phyloP scores from a whole-genome alignment of 179 eudicot species.

The Beta macrorhiza region DNA sequence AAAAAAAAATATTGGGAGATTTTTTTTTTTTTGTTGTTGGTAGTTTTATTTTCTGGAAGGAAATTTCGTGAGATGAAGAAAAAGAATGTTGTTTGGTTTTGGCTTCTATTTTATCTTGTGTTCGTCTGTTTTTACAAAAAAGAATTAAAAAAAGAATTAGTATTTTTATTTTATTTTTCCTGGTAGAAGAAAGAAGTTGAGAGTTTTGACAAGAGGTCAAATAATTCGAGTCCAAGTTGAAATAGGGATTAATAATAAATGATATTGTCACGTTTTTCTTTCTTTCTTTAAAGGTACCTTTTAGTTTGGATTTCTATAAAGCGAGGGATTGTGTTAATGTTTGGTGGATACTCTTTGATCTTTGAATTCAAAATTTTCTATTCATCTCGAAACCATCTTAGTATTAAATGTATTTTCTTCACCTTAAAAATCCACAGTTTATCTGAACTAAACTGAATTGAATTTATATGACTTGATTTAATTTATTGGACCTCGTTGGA shows the following conservation, averaged over 20 bases:
- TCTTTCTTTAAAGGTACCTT: not conserved
- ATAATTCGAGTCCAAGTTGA: not conserved
- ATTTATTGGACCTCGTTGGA: too few relatives aligned
- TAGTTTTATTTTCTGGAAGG: not conserved
- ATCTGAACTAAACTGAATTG: too few relatives aligned
- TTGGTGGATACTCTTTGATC: too few relatives aligned
- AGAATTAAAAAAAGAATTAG: too few relatives aligned
- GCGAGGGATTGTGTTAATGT: not conserved
- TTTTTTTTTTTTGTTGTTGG: not conserved
- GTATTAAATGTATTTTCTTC: too few relatives aligned
- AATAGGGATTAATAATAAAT: not conserved
- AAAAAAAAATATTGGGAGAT: not conserved
- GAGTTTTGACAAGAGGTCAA: not conserved
- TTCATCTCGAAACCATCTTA: too few relatives aligned
- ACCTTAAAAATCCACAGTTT: too few relatives aligned
- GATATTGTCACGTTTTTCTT: not conserved
- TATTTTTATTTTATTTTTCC: not conserved
- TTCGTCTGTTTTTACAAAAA: not conserved
- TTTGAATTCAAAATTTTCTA: too few relatives aligned
- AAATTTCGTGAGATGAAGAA: conserved; percentile 26
- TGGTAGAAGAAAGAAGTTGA: conserved; percentile 11
- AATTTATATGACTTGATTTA: too few relatives aligned
- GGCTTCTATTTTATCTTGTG: conserved; percentile 15
- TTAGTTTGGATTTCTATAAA: not conserved
- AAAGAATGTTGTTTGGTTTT: conserved; percentile 21